A percentile compares a stretch with the other conserved stretches of the same genome.
These are phyloP conservation scores for Pinus taeda DNA, from an alignment of 75 land plant genomes.

Conservation along the genomic window DNA sequence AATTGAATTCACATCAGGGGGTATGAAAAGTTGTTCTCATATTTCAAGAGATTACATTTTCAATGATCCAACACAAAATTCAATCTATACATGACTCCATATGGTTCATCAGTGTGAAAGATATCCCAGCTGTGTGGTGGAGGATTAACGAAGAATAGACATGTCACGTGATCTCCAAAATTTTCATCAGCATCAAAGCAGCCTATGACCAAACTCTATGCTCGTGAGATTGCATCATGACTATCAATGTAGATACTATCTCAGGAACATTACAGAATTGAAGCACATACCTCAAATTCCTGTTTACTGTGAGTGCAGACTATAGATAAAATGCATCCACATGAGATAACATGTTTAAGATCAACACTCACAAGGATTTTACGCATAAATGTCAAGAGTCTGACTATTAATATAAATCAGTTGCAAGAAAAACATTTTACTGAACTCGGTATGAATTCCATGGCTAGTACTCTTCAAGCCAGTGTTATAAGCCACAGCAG, in stretches of 20 bases:
- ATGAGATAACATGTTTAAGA: not conserved
- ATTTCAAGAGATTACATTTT: not conserved
- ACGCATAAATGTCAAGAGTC: no score
- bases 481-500: no score
- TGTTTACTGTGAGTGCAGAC: not conserved
- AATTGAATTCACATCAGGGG: not conserved
- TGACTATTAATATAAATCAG: no score
- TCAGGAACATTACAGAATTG: not conserved
- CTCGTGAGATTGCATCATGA: not conserved
- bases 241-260: not conserved
- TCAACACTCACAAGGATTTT: not conserved
- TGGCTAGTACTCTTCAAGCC: no score
- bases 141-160: not conserved
- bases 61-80: not conserved
- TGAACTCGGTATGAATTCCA: no score
- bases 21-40: not conserved
- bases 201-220: not conserved
- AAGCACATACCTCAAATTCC: not conserved
- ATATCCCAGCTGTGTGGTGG: not conserved
- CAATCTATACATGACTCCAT: not conserved
- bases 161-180: not conserved
- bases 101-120: not conserved
- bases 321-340: conserved; percentile 1
- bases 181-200: not conserved
- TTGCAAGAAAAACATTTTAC: no score